Evolutionary conservation across 202 grass and related monocot genomes (phyloP), one percentile per base, ranked within the genome.

Genomic region (Zizania palustris): DNA sequence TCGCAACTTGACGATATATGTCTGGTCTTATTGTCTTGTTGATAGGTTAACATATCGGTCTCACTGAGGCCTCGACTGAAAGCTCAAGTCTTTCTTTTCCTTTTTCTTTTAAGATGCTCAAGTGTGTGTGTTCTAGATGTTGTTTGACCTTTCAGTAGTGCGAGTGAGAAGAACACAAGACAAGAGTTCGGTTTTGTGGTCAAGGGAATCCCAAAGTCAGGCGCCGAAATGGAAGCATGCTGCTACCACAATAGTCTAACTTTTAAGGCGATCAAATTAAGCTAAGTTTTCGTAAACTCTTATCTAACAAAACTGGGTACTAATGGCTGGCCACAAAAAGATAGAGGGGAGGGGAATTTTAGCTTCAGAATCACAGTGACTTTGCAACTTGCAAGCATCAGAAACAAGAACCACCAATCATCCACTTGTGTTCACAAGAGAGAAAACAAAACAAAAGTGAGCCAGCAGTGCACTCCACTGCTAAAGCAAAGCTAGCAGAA

Each of bases 91-190:
- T 9, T 49, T 15, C 5, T 14, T 49, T 49, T 5, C 0, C 11
- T 44, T 45, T 15, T 18, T 20, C 19, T 55, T 20, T 3, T 2
- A 7, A 18, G 51, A 20, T 55, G 9, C 34, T 15, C 41, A 15
- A 41, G 16, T 60, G 41, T 22, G 41, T 22, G 35, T 45, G 14
- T 77, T 83, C 81, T 76, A 64, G 73, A 71, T 10, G 20, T 12
- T 13, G 3, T 35, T 36, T 70, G 45, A 41, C 73, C 57, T 28
- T 9, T 44, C 21, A 45, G 22, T 6, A 45, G 22, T 6, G 18
- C 34, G 37, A 71, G 16, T 5, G 39, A 46, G 46, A 55, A 55
- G 15, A 54, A 54, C 16, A 54, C 1, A 12, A 50, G 6, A 6
- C 73, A 54, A 77, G 21, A 63, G 57, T 45, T 45, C 58, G 45